Base-by-base conservation (phyloP, 805 yeast genomes). In the Ogataea polymorpha region DNA sequence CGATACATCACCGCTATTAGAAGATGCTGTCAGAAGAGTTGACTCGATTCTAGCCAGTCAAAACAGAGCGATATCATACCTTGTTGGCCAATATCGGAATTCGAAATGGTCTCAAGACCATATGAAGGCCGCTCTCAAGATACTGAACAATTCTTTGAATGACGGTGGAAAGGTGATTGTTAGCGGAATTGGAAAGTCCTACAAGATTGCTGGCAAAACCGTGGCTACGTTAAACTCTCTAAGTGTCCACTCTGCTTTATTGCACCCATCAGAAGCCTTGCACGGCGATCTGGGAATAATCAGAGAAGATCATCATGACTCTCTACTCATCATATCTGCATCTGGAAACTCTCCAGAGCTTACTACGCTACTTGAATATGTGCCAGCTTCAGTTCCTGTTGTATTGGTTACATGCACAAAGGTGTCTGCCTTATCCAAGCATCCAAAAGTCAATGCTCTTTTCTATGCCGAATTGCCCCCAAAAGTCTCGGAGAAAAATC, bases 261-360 rank as follows among this genome's bases (percentile, higher is more conserved):
- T 88, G 39, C 96, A 88, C 56, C 96, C 96, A 0, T 67, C 86
- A 4, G 96, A 88, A 46, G 96, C 96, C 0, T 66, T 89, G 14
- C 96, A 88, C 59, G 96, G 96, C 5, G 96, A 88, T 59, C 70
- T 88, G 51, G 96, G 96, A 2, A 63, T 81, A 27, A 63, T 89
- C 7, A 63, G 75, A 37, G 76, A 73, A 18, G 72, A 71, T 13
- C 65, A 71, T 17, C 72, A 72, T 43, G 86, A 83, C 48, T 66
- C 76, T 23, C 46, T 88, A 38, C 60, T 89, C 2, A 66, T 86
- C 53, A 76, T 88, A 26, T 79, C 90, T 0, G 84, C 90, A 2
- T 80, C 91, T 23, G 96, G 96, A 1, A 81, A 80, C 52, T 83
- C 96, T 1, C 86, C 89, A 0, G 96, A 88, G 57, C 70, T 89